Evolutionary conservation across 1,284 basidiomycete species (phyloP), one percentile per base, ranked within the genome.

Genomic region (Ustilago lituana): DNA sequence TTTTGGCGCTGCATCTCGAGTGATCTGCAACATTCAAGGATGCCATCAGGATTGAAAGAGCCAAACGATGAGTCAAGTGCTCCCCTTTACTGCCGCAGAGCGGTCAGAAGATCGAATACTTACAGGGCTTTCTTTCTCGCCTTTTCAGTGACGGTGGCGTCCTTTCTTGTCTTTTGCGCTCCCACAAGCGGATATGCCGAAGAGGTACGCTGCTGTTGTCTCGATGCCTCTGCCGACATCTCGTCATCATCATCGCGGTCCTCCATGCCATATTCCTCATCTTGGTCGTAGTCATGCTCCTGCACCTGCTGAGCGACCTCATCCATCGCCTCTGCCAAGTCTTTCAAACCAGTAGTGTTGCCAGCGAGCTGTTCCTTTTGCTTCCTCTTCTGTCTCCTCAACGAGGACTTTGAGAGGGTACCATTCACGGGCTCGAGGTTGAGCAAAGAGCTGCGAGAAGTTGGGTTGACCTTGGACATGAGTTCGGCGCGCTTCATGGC

Each of bases 1-100:
- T 70, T 64, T 44, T 80, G 78, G 15, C 78, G 77, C 20, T 63
- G 58, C 50, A 62, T 57, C 29, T 80, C 78, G n/a, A 69, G 39
- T 3, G 64, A 39, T 15, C 74, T 76, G 62, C 52, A n/a, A 29
- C 27, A 29, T 29, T 29, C 27, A 29, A 29, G 27, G 29, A 15
- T 2, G 11, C 12, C 10, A 23, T 24, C 20, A 24, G 19, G 29
- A 6, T 14, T 6, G 24, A 27, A 29, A 35, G 20, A 10, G 19
- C 2, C 10, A 1, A 5, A 45, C 14, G 22, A 31, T 27, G 20
- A 40, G 35, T 43, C 19, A 6, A 31, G 33, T 22, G 26, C 14
- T 37, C 24, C 33, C n/a, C 6, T 20, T 6, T 1, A 24, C n/a
- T n/a, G n/a, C n/a, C n/a, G n/a, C n/a, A n/a, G n/a, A n/a, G n/a